phyloP scores from a whole-genome alignment of 306 rosid species.

The Echinosophora koreensis region DNA sequence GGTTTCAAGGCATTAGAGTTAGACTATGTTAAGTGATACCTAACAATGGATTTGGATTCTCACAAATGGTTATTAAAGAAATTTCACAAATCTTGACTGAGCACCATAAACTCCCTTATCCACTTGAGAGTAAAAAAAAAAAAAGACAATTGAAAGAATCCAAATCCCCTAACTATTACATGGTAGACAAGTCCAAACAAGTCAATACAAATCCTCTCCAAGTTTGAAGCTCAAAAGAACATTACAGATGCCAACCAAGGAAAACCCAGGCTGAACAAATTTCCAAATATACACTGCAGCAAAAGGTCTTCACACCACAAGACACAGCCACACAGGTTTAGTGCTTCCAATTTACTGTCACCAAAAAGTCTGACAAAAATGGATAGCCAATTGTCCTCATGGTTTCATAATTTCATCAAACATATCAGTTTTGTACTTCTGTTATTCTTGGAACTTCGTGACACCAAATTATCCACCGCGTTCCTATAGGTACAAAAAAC shows the following conservation, averaged over 20 bases:
- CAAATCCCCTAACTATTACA: not conserved
- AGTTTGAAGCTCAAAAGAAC: slow-evolving; percentile 31
- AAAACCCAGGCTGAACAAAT: slow-evolving; percentile 9
- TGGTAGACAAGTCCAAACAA: not conserved
- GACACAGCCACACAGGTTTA: no score
- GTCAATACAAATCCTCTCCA: not conserved
- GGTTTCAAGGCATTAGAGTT: no score
- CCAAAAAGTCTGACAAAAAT: slow-evolving; percentile 19
- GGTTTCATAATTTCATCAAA: slow-evolving; percentile 27
- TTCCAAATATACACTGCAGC: not conserved
- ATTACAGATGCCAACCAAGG: slow-evolving; percentile 31
- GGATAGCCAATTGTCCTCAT: slow-evolving; percentile 6
- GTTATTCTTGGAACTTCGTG: slow-evolving; percentile 32
- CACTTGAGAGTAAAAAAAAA: no score
- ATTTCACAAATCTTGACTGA: no score
- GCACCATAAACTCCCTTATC: no score
- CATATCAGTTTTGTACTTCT: slow-evolving; percentile 23
- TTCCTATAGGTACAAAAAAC: slow-evolving; percentile 39
- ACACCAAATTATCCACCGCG: slow-evolving; percentile 16
- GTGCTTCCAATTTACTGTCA: slow-evolving; percentile 2
- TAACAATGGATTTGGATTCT: no score
- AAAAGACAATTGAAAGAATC: no score
- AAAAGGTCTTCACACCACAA: no score
- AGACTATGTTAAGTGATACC: no score
- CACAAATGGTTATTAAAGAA: no score